These are phyloP conservation scores for Spiromastix sp. DNA, from an alignment of 2,329 filamentous ascomycete species.

Conservation along the genomic window DNA sequence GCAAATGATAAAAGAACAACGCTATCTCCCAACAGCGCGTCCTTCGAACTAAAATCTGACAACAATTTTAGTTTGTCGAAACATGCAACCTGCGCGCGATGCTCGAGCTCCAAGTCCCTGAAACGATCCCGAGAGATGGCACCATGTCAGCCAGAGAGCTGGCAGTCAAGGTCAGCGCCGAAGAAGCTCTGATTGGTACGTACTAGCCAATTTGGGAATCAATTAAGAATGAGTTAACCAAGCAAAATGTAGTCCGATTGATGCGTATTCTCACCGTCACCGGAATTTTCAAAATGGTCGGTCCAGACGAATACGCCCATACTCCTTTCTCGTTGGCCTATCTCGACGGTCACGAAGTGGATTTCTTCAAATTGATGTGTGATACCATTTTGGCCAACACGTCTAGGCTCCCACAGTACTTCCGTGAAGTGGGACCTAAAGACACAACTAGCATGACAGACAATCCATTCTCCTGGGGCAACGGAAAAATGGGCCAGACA, in stretches of 20 bases:
- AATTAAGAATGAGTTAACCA: too few species aligned
- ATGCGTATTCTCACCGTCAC: slow-evolving; percentile 12
- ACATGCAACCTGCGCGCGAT: too few species aligned
- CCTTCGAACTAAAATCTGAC: too few species aligned
- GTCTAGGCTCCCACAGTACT: slow-evolving; percentile 15
- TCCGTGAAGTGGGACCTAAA: slow-evolving; percentile 13
- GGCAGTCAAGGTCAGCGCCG: too few species aligned
- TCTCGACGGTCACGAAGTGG: slow-evolving; percentile 10
- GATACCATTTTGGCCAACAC: slow-evolving; percentile 8
- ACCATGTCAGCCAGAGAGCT: too few species aligned
- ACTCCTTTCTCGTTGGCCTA: slow-evolving; percentile 15
- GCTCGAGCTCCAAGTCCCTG: too few species aligned
- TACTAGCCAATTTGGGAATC: too few species aligned
- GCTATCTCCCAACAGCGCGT: too few species aligned
- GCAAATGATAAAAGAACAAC: too few species aligned
- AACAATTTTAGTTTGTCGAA: too few species aligned
- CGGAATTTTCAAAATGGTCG: slow-evolving; percentile 13
- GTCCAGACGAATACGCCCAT: slow-evolving; percentile 14
- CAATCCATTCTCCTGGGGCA: slow-evolving; percentile 19
- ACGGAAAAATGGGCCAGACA: slow-evolving; percentile 13
- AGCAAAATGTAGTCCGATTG: slow-evolving; percentile 18
- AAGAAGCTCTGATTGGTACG: too few species aligned
- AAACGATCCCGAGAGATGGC: too few species aligned
- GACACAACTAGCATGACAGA: slow-evolving; percentile 12
- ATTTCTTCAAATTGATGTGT: slow-evolving; percentile 8